Conservation (phyloP, 192 early-diverging fungal genomes). For the Umbelopsis sp. region DNA sequence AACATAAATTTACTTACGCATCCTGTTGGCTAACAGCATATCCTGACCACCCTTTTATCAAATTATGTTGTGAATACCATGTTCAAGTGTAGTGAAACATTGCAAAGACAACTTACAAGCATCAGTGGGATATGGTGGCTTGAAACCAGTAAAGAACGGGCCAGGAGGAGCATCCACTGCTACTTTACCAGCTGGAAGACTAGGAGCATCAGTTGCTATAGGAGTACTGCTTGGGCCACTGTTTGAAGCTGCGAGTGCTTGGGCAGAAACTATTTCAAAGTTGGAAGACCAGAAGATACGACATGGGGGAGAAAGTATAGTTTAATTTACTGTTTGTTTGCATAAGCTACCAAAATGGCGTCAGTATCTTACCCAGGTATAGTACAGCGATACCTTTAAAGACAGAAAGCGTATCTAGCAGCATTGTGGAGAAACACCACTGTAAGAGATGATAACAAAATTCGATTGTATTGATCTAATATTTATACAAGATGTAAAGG, state of each 20-base stretch:
- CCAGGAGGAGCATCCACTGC: conserved; percentile 14
- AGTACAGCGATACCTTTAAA: too few relatives aligned
- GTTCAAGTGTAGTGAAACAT: too few relatives aligned
- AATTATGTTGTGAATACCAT: neutral
- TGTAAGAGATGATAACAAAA: too few relatives aligned
- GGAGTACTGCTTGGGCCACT: conserved; percentile 17
- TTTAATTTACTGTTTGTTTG: too few relatives aligned
- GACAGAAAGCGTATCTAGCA: too few relatives aligned
- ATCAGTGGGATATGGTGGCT: conserved; percentile 18
- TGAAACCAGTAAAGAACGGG: conserved; percentile 3
- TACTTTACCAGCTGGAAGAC: conserved; percentile 14
- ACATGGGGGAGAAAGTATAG: too few relatives aligned
- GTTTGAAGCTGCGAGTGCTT: neutral
- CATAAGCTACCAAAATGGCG: too few relatives aligned
- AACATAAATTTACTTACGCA: conserved; percentile 2
- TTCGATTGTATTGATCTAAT: too few relatives aligned
- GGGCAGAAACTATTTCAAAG: neutral
- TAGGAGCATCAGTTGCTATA: conserved; percentile 15
- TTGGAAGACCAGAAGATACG: too few relatives aligned
- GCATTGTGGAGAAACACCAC: too few relatives aligned
- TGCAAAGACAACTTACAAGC: neutral
- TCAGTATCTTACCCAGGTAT: too few relatives aligned
- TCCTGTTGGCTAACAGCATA: conserved; percentile 18
- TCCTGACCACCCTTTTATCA: conserved; percentile 15
- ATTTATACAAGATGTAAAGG: too few relatives aligned